Conservation (phyloP, 2,329 filamentous ascomycete genomes). For the Ceratocystis smalleyi region DNA sequence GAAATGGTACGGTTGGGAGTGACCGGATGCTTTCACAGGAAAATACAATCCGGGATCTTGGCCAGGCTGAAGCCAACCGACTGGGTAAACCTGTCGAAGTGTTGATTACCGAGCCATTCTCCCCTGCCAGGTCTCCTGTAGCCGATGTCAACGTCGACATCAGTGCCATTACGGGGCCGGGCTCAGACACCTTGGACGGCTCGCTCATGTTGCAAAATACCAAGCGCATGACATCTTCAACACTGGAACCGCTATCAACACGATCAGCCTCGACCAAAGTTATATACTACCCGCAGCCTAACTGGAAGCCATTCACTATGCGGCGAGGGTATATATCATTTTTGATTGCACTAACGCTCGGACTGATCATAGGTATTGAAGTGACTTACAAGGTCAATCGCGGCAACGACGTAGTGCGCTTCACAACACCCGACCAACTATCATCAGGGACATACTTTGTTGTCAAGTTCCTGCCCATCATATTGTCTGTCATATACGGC, state of each 20-base stretch:
- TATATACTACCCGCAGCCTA: constrained; percentile 44
- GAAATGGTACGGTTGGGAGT: not conserved
- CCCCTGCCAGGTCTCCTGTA: not conserved
- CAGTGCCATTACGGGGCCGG: constrained; percentile 35
- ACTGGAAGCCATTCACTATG: constrained; percentile 54
- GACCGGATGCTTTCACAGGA: constrained; percentile 20
- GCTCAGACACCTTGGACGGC: constrained; percentile 3
- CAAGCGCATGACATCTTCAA: not conserved
- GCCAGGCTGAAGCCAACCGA: constrained; percentile 43
- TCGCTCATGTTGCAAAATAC: not conserved
- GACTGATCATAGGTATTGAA: constrained; percentile 38
- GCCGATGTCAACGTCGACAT: constrained; percentile 31
- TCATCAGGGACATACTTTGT: constrained; percentile 39
- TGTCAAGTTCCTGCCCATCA: constrained; percentile 47
- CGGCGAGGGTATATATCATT: constrained; percentile 42
- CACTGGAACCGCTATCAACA: constrained; percentile 6
- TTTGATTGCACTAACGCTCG: constrained; percentile 39
- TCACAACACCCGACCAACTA: constrained; percentile 36
- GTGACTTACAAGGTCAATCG: constrained; percentile 28
- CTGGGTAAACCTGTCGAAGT: constrained; percentile 45
- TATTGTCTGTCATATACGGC: constrained; percentile 45
- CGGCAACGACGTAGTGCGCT: constrained; percentile 25
- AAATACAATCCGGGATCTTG: constrained; percentile 34
- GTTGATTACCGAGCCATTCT: constrained; percentile 30
- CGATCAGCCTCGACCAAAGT: constrained; percentile 17